phyloP scores from a whole-genome alignment of 2,329 filamentous ascomycete species.

The Hypoxylon sp. region DNA sequence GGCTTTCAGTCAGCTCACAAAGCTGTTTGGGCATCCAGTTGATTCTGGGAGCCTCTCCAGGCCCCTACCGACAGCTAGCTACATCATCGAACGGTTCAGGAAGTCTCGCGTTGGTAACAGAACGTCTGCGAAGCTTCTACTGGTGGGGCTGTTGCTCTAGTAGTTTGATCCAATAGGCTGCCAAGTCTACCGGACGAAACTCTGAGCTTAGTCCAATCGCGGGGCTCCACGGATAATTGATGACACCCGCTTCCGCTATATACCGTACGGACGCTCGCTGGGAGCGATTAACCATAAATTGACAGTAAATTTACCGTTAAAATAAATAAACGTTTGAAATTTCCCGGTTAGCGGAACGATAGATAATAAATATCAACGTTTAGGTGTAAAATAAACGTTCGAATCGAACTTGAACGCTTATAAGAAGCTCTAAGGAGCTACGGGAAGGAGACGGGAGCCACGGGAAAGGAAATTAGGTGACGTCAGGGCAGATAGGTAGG shows the following conservation, averaged over 20 bases:
- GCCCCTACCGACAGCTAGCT: slow-evolving; percentile 33
- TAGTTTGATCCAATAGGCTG: slow-evolving; percentile 9
- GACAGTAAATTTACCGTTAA: no score
- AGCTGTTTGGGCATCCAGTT: slow-evolving; percentile 14
- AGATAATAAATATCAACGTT: no score
- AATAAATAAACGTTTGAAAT: no score
- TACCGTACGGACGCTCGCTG: neutral
- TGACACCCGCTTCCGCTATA: neutral
- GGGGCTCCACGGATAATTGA: slow-evolving; percentile 24
- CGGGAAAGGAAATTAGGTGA: no score
- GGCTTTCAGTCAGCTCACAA: slow-evolving; percentile 31
- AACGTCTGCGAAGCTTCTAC: slow-evolving; percentile 41
- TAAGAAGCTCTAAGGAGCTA: no score
- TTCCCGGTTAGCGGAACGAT: no score
- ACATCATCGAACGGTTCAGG: slow-evolving; percentile 48
- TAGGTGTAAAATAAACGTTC: no score
- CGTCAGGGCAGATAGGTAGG: no score
- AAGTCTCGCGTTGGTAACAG: slow-evolving; percentile 47
- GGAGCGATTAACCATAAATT: no score
- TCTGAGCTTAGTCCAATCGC: slow-evolving; percentile 32
- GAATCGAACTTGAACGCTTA: no score
- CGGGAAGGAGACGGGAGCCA: no score
- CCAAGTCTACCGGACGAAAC: slow-evolving; percentile 31
- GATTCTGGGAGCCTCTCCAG: slow-evolving; percentile 33
- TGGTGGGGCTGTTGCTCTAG: slow-evolving; percentile 31